These are phyloP conservation scores for Pseudocercospora musae DNA, from an alignment of 2,329 filamentous ascomycete genomes.

Conservation along the genomic window DNA sequence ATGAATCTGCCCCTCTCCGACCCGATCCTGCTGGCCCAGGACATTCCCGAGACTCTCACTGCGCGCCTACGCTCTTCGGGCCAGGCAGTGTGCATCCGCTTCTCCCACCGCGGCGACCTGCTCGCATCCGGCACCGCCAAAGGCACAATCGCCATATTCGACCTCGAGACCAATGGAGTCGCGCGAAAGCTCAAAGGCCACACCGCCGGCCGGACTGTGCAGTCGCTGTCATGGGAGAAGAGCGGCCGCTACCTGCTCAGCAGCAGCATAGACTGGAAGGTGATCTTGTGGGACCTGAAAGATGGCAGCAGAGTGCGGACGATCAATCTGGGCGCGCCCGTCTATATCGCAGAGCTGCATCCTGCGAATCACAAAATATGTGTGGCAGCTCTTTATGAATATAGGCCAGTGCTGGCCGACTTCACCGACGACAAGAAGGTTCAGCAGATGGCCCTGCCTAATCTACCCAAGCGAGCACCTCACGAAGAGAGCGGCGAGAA, in stretches of 20 bases:
- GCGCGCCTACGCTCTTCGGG: constrained; percentile 72
- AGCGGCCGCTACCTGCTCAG: constrained; percentile 89
- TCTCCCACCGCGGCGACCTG: constrained; percentile 92
- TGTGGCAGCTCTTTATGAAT: constrained; percentile 89
- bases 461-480: constrained; percentile 71
- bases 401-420: constrained; percentile 85
- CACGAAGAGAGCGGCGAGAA: constrained; percentile 74
- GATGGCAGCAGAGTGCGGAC: constrained; percentile 70
- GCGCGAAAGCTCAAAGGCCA: constrained; percentile 92
- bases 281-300: constrained; percentile 88
- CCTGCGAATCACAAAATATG: constrained; percentile 83
- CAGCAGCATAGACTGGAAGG: constrained; percentile 94
- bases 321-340: constrained; percentile 85
- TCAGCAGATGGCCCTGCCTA: constrained; percentile 70
- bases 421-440: constrained; percentile 48
- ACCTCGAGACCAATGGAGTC: constrained; percentile 95
- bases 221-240: constrained; percentile 91
- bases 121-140: constrained; percentile 88
- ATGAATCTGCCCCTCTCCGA: constrained; percentile 73
- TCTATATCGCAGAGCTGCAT: constrained; percentile 94
- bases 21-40: constrained; percentile 68
- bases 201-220: constrained; percentile 73
- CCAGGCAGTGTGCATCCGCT: constrained; percentile 68
- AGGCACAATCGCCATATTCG: constrained; percentile 92
- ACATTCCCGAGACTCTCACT: constrained; percentile 87